Conservation (phyloP, 345 rosid species). For the Citrus mangshanensis region DNA sequence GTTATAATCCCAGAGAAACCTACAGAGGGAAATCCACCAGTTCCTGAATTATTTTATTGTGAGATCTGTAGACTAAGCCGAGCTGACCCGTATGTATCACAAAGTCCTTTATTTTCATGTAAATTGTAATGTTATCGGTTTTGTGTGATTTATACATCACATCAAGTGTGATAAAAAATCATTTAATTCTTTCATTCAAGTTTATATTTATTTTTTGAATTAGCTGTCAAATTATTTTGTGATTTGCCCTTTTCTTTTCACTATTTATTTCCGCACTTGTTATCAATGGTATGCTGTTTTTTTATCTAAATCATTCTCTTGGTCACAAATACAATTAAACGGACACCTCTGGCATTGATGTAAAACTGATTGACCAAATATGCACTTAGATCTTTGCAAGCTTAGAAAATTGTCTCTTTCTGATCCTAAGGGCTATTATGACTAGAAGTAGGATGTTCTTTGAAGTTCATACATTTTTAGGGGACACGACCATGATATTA, state of each 20-base stretch:
- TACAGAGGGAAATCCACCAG: constrained; percentile 52
- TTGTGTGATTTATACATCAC: background rate
- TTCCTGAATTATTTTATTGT: constrained; percentile 79
- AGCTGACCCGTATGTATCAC: constrained; percentile 89
- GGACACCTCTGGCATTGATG: background rate
- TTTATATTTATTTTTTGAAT: background rate
- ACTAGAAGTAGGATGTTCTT: background rate
- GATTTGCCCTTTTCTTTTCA: background rate
- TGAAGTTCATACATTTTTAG: background rate
- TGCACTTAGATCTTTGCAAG: background rate
- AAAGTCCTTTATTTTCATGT: background rate
- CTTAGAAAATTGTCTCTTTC: background rate
- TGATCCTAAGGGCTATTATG: background rate
- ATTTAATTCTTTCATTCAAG: background rate
- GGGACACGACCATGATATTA: background rate
- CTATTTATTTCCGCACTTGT: background rate
- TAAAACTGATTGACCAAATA: background rate
- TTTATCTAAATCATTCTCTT: background rate
- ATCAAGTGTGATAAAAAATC: background rate
- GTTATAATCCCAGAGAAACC: constrained; percentile 77
- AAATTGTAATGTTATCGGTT: background rate
- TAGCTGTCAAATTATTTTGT: background rate
- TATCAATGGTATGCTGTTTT: background rate
- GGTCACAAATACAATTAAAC: background rate
- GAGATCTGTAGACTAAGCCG: constrained; percentile 87